phyloP scores from a whole-genome alignment of 768 basidiomycete species.

The Dacryopinax spathularia region DNA sequence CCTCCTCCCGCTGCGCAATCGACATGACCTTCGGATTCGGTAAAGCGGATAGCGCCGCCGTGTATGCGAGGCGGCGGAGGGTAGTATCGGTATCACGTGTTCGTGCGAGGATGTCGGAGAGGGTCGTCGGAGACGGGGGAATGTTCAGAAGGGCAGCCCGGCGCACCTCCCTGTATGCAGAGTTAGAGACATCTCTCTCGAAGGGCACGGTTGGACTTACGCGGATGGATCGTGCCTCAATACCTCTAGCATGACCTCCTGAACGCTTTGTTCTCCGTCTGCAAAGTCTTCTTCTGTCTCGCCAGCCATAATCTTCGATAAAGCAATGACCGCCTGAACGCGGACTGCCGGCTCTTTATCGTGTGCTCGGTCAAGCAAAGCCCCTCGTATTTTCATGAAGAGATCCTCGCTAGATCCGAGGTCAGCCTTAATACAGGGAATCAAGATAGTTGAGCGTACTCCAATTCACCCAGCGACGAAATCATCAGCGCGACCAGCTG shows the following conservation, averaged over 20 bases:
- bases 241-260: conserved; percentile 50
- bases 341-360: conserved; percentile 73
- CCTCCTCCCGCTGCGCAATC: conserved; percentile 57
- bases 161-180: conserved; percentile 62
- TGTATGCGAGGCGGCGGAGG: conserved; percentile 62
- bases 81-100: conserved; percentile 65
- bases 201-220: conserved; percentile 32
- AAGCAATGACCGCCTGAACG: conserved; percentile 62
- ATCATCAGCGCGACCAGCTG: conserved; percentile 71
- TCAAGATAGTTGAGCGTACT: conserved; percentile 37
- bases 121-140: conserved; percentile 37
- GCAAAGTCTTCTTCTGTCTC: conserved; percentile 47
- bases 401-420: conserved; percentile 49
- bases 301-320: conserved; percentile 58
- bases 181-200: background rate
- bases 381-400: conserved; percentile 44
- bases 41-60: conserved; percentile 43
- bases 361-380: conserved; percentile 53
- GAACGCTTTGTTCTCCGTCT: conserved; percentile 33
- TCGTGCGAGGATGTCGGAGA: conserved; percentile 56
- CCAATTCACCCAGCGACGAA: conserved; percentile 64
- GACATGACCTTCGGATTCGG: conserved; percentile 53
- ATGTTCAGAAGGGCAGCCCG: conserved; percentile 62
- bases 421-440: background rate
- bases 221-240: conserved; percentile 59